Percentiles rank a stretch among this genome's conserved stretches.
Conservation (phyloP, 345 rosid species). For the Orychophragmus violaceus region DNA sequence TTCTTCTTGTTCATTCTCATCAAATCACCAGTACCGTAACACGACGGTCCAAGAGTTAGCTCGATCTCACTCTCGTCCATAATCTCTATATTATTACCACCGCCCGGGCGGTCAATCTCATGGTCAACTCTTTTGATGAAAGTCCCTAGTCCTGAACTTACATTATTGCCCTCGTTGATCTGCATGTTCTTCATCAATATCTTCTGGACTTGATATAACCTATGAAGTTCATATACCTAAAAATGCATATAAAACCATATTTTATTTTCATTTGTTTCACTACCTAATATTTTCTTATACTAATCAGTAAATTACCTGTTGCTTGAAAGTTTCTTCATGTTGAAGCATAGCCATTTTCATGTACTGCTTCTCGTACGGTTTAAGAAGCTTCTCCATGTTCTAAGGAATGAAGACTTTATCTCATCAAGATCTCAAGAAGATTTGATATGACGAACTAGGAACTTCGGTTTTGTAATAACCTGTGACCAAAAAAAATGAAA, state of each 20-base stretch:
- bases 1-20: conserved; percentile 38
- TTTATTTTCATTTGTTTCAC: background rate
- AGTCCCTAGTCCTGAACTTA: conserved; percentile 2
- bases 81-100: conserved; percentile 28
- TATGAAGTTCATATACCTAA: conserved; percentile 86
- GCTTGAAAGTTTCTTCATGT: conserved; percentile 95
- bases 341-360: conserved; percentile 92
- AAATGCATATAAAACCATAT: conserved; percentile 1
- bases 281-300: too few relatives aligned
- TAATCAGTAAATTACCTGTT: conserved; percentile 53
- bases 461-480: conserved; percentile 1
- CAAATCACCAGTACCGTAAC: conserved; percentile 24
- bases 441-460: conserved; percentile 17
- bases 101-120: conserved; percentile 8
- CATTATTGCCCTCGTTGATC: conserved; percentile 14
- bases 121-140: conserved; percentile 24
- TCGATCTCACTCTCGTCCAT: conserved; percentile 83
- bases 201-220: conserved; percentile 78
- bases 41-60: conserved; percentile 79
- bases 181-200: conserved; percentile 57
- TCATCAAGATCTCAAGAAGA: conserved; percentile 26
- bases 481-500: background rate
- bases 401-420: conserved; percentile 10
- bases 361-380: conserved; percentile 69
- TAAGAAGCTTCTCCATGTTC: conserved; percentile 69